These are phyloP conservation scores for Coniochaeta sp. DNA, from an alignment of 2,329 filamentous ascomycete species.

Conservation along the genomic window DNA sequence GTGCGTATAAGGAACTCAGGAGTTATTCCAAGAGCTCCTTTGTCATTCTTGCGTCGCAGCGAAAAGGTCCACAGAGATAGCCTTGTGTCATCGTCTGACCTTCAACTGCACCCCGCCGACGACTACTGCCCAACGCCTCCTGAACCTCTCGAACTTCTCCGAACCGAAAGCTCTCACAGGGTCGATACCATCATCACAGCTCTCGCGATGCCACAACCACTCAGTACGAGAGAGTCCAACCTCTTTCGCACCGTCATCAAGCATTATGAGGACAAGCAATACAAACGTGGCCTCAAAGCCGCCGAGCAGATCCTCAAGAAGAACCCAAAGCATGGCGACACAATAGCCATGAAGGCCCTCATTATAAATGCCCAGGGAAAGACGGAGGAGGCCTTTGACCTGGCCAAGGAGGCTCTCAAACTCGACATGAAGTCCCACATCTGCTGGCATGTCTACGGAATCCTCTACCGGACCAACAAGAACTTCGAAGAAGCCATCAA, in stretches of 20 bases:
- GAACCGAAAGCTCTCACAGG: no score
- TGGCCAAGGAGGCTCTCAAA: constrained; percentile 89
- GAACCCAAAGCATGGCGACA: constrained; percentile 92
- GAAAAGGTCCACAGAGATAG: background rate
- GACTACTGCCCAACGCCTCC: no score
- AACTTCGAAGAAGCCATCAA: constrained; percentile 99
- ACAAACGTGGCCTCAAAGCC: constrained; percentile 88
- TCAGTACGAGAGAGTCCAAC: constrained; percentile 82
- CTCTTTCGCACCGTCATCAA: constrained; percentile 94
- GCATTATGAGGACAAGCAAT: constrained; percentile 98
- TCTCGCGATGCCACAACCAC: constrained; percentile 60
- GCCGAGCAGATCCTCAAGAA: constrained; percentile 96
- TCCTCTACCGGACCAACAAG: constrained; percentile 88
- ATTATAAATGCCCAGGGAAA: constrained; percentile 92
- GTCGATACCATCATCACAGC: no score
- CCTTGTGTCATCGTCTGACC: background rate
- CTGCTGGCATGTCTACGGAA: constrained; percentile 97
- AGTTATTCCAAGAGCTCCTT: background rate
- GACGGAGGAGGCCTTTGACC: constrained; percentile 84
- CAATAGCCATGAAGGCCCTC: constrained; percentile 96
- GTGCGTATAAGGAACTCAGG: background rate
- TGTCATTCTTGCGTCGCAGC: background rate
- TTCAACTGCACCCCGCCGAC: background rate
- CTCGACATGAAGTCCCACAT: constrained; percentile 99
- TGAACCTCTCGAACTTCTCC: no score